These are phyloP conservation scores for Termitomyces heimii DNA, from an alignment of 768 basidiomycete genomes.

Conservation along the genomic window DNA sequence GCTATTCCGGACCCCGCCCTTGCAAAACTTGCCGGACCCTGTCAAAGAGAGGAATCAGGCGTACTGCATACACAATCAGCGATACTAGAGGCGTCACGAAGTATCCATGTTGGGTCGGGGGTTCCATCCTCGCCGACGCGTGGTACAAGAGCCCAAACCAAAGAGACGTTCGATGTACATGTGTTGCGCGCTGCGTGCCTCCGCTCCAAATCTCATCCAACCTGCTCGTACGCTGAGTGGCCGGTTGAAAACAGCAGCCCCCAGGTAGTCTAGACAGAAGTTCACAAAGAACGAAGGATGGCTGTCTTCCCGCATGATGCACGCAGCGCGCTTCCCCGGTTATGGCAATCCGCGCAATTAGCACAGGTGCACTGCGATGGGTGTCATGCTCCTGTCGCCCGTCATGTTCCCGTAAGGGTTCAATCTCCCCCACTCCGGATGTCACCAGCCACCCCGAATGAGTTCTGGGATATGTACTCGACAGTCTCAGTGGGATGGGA, in stretches of 20 bases:
- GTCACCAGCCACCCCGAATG: conserved; percentile 8
- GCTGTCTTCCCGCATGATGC: background rate
- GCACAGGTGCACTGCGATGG: conserved; percentile 7
- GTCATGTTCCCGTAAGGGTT: conserved; percentile 3
- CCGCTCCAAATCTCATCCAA: conserved; percentile 6
- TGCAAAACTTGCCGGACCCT: background rate
- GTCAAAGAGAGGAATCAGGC: background rate
- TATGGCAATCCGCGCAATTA: conserved; percentile 3
- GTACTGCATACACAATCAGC: background rate
- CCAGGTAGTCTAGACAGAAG: conserved; percentile 4
- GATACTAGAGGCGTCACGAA: background rate
- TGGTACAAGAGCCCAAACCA: conserved; percentile 6
- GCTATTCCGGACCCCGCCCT: background rate
- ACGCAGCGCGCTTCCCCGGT: conserved; percentile 4
- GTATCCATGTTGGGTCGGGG: background rate
- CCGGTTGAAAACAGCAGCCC: background rate
- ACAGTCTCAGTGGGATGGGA: background rate
- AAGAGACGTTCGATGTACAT: conserved; percentile 3
- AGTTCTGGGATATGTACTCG: conserved; percentile 7
- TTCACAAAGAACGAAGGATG: conserved; percentile 2
- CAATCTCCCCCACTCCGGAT: conserved; percentile 9
- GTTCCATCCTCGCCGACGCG: background rate
- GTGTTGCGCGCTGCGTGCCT: background rate
- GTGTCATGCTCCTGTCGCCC: conserved; percentile 10
- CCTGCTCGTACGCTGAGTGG: conserved; percentile 4